Evolutionary conservation across 169 alveolate genomes (phyloP).

Genomic region (Plasmodium vinckei): DNA sequence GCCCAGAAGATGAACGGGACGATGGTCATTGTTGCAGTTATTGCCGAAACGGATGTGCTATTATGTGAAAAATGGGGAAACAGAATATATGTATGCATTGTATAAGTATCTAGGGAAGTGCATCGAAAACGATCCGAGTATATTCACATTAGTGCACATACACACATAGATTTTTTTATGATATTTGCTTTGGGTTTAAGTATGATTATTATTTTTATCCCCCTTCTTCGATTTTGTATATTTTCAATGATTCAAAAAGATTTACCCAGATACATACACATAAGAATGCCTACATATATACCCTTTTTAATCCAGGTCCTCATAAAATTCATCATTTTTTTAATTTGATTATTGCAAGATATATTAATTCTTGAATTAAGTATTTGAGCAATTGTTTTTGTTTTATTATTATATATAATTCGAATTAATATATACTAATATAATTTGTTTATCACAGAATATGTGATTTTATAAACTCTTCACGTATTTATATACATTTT

Average conservation of each 20-base stretch:
- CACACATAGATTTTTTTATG: too few relatives aligned
- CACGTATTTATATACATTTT: background rate
- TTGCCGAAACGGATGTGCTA: conserved; percentile 45
- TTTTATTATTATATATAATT: background rate
- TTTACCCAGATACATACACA: background rate
- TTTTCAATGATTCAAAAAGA: too few relatives aligned
- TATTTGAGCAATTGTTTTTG: conserved; percentile 19
- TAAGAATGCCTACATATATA: background rate
- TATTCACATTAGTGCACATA: too few relatives aligned
- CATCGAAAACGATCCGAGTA: too few relatives aligned
- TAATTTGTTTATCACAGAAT: background rate
- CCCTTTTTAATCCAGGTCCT: background rate
- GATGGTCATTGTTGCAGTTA: conserved; percentile 43
- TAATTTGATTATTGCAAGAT: conserved; percentile 24
- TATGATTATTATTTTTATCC: too few relatives aligned
- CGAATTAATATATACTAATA: background rate
- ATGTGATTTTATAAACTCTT: conserved; percentile 4
- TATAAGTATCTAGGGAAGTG: background rate
- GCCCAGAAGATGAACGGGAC: conserved; percentile 34
- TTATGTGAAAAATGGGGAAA: conserved; percentile 18
- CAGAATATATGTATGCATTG: background rate
- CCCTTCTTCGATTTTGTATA: too few relatives aligned
- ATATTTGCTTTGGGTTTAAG: too few relatives aligned
- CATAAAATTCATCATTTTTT: background rate
- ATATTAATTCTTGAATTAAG: conserved; percentile 5